Base-by-base conservation (phyloP, 345 rosid genomes). In the Noccaea bulbosa region DNA sequence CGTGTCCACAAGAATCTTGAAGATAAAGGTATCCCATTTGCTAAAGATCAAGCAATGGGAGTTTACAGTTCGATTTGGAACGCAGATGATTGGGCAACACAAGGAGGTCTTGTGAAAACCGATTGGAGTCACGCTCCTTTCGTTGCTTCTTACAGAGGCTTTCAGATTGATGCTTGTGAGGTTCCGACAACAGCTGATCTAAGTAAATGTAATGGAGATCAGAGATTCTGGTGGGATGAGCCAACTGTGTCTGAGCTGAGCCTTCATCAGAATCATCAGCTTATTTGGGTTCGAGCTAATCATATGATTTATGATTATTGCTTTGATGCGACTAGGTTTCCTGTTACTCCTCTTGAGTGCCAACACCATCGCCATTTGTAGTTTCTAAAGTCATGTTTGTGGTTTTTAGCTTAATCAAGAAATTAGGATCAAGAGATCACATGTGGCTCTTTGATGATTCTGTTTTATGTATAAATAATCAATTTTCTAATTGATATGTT, bases 61-160 rank as follows among this genome's bases (percentile, higher is more conserved):
- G 92, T 90, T 0, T 92, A 90, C 84, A 95, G 99, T 75, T 95
- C 99, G 9, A 92, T 95, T 34, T 95, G 99, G 99, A 95, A 95
- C 10, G 99, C 99, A 1, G 99, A 95, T 62, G 98, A 95, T 72
- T 95, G 99, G 99, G 99, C 99, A 1, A 95, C 99, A 0, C 99
- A 90, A 61, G 99, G 99, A 27, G 99, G 99, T 5, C 81, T 87
- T 41, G 80, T 95, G 8, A 95, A 95, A 83, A 95, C 99, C 0
- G 97, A 95, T 45, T 95, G 98, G 99, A 82, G 77, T 69, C 99
- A 92, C 22, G 98, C 98, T 2, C 99, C 99, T 3, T 95, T 95
- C 53, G 27, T 92, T 15, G 90, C 98, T 16, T 83, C 98, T 16
- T 95, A 95, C 86, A 88, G 65, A 11, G 91, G 84, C 3, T 95